Evolutionary conservation across 257 asterid genomes (phyloP).

Genomic region (Nemophila menziesii): DNA sequence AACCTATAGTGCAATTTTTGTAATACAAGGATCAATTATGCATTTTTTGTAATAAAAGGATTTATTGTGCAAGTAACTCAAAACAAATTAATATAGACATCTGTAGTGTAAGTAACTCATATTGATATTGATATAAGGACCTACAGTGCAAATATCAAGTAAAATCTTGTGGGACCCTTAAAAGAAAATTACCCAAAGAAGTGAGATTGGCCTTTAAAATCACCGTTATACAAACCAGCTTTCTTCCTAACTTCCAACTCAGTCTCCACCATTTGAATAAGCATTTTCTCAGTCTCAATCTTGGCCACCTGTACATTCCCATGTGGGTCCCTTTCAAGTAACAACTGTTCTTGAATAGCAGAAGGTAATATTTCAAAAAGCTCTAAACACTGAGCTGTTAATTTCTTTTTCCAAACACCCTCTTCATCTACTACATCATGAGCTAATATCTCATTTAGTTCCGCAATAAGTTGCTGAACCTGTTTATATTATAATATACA

Average conservation of each 20-base stretch:
- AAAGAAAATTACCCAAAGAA: slow-evolving; percentile 65
- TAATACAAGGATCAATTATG: no score
- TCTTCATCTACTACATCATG: slow-evolving; percentile 91
- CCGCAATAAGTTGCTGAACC: slow-evolving; percentile 92
- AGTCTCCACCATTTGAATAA: slow-evolving; percentile 95
- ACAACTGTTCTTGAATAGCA: slow-evolving; percentile 85
- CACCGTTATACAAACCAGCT: slow-evolving; percentile 45
- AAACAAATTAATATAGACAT: no score
- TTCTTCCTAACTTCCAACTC: slow-evolving; percentile 71
- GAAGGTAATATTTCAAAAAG: slow-evolving; percentile 80
- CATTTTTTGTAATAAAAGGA: no score
- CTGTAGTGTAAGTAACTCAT: no score
- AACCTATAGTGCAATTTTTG: no score
- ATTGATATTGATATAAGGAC: no score
- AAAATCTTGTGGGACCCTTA: no score
- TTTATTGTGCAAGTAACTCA: no score
- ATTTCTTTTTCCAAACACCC: slow-evolving; percentile 83
- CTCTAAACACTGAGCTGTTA: slow-evolving; percentile 48
- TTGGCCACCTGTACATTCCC: slow-evolving; percentile 98
- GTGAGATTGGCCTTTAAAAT: slow-evolving; percentile 90
- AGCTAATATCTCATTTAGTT: slow-evolving; percentile 89
- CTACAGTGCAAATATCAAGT: no score
- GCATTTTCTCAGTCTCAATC: slow-evolving; percentile 95
- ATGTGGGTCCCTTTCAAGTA: slow-evolving; percentile 99
- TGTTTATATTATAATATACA: slow-evolving; percentile 29